Evolutionary conservation across 2,329 filamentous ascomycete genomes (phyloP).

Genomic region (Cladosporium sphaerospermum): DNA sequence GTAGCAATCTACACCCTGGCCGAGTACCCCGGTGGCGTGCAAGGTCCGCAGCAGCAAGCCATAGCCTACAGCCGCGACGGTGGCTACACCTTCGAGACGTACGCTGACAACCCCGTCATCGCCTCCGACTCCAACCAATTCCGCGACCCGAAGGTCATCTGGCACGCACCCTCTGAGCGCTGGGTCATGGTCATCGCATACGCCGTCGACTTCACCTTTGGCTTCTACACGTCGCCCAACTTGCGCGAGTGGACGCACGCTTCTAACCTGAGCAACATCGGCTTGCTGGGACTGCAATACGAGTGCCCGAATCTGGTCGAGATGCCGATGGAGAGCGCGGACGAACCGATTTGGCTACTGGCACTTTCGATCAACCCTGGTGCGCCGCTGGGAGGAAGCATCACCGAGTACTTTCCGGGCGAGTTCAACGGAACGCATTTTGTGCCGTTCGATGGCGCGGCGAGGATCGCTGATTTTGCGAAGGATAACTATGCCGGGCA

Average conservation of each 20-base stretch:
- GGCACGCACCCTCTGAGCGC: constrained; percentile 43
- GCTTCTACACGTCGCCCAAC: constrained; percentile 56
- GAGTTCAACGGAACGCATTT: constrained; percentile 62
- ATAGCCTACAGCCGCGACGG: constrained; percentile 58
- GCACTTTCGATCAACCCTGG: constrained; percentile 52
- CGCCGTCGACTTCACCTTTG: constrained; percentile 48
- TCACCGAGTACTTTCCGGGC: constrained; percentile 52
- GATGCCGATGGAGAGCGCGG: constrained; percentile 44
- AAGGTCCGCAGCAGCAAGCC: constrained; percentile 48
- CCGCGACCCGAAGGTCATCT: constrained; percentile 60
- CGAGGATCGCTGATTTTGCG: constrained; percentile 27
- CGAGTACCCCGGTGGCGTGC: constrained; percentile 25
- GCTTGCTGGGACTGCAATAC: constrained; percentile 51
- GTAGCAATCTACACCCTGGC: constrained; percentile 54
- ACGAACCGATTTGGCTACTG: constrained; percentile 41
- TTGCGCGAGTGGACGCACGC: constrained; percentile 53
- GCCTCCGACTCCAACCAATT: constrained; percentile 50
- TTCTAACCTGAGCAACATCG: constrained; percentile 52
- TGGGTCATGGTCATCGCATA: constrained; percentile 57
- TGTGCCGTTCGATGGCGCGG: constrained; percentile 35
- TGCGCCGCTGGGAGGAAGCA: constrained; percentile 51
- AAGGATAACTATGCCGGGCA: constrained; percentile 53
- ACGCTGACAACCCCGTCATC: constrained; percentile 56
- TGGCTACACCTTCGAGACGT: constrained; percentile 57
- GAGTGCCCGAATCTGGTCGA: constrained; percentile 59